A percentile compares a stretch with the other conserved stretches of the same genome.
These are phyloP conservation scores for Onygena corvina DNA, from an alignment of 2,329 filamentous ascomycete genomes.

Conservation along the genomic window DNA sequence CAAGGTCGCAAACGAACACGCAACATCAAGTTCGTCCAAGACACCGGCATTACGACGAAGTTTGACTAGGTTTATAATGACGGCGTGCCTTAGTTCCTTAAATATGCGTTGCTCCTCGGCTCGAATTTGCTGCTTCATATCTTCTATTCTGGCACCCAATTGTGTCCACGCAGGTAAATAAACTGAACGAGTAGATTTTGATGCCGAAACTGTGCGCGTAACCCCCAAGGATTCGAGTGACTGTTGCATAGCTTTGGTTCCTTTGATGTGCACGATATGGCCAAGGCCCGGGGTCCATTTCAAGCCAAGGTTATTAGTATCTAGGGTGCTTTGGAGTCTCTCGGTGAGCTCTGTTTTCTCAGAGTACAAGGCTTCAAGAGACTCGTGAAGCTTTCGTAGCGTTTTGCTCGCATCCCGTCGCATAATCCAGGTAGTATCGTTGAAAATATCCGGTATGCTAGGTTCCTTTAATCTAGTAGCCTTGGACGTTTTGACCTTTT, in stretches of 20 bases:
- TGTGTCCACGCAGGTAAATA: constrained; percentile 72
- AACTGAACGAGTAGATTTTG: constrained; percentile 74
- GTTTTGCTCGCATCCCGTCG: constrained; percentile 51
- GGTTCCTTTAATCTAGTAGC: constrained; percentile 20
- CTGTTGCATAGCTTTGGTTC: constrained; percentile 51
- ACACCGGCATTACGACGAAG: constrained; percentile 82
- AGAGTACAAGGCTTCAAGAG: constrained; percentile 48
- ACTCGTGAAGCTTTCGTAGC: constrained; percentile 55
- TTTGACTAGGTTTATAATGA: constrained; percentile 70
- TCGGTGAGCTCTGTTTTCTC: constrained; percentile 52
- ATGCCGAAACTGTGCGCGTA: constrained; percentile 57
- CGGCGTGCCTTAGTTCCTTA: constrained; percentile 56
- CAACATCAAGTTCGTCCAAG: constrained; percentile 84
- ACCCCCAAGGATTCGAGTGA: constrained; percentile 33
- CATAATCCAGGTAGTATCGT: constrained; percentile 52
- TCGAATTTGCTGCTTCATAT: constrained; percentile 63
- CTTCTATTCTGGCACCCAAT: constrained; percentile 68
- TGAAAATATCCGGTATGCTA: constrained; percentile 27
- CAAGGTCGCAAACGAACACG: constrained; percentile 69
- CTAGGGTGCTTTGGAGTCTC: constrained; percentile 49
- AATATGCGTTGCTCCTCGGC: constrained; percentile 77
- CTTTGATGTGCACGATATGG: constrained; percentile 82
- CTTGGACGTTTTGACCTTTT: constrained; percentile 30
- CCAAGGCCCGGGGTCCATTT: constrained; percentile 80
- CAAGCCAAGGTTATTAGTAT: constrained; percentile 56